phyloP scores from a whole-genome alignment of 306 rosid genomes.

The Quercus alba region DNA sequence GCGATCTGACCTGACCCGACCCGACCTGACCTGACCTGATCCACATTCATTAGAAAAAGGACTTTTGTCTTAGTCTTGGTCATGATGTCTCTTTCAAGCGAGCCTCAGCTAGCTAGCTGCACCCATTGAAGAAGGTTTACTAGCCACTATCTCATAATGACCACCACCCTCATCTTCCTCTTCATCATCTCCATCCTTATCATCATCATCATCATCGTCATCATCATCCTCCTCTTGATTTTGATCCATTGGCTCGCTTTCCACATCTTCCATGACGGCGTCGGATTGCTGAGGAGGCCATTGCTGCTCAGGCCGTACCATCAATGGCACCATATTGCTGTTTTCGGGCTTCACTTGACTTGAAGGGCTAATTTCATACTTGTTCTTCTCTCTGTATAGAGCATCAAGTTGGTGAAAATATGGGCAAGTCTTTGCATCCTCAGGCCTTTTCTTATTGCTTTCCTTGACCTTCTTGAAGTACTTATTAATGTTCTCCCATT shows the following conservation, averaged over 20 bases:
- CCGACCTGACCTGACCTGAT: neutral
- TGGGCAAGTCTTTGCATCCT: conserved; percentile 93
- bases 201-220: conserved; percentile 37
- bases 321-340: conserved; percentile 51
- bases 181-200: conserved; percentile 17
- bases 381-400: conserved; percentile 56
- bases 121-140: conserved; percentile 46
- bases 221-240: conserved; percentile 24
- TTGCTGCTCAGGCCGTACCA: conserved; percentile 95
- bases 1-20: conserved; percentile 9
- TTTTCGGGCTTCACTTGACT: conserved; percentile 27
- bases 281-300: conserved; percentile 72
- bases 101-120: conserved; percentile 20
- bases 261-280: conserved; percentile 29
- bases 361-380: conserved; percentile 1
- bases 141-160: conserved; percentile 64
- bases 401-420: conserved; percentile 75
- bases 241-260: conserved; percentile 22
- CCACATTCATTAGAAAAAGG: neutral
- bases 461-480: conserved; percentile 96
- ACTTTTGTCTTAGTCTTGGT: neutral
- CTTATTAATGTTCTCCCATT: conserved; percentile 98
- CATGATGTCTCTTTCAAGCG: conserved; percentile 14
- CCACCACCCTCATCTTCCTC: conserved; percentile 53
- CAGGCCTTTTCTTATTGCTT: conserved; percentile 76